A percentile compares a stretch with the other conserved stretches of the same genome.
These are phyloP conservation scores for Pinus tabuliformis DNA, from an alignment of 75 land plant species.

Conservation along the genomic window DNA sequence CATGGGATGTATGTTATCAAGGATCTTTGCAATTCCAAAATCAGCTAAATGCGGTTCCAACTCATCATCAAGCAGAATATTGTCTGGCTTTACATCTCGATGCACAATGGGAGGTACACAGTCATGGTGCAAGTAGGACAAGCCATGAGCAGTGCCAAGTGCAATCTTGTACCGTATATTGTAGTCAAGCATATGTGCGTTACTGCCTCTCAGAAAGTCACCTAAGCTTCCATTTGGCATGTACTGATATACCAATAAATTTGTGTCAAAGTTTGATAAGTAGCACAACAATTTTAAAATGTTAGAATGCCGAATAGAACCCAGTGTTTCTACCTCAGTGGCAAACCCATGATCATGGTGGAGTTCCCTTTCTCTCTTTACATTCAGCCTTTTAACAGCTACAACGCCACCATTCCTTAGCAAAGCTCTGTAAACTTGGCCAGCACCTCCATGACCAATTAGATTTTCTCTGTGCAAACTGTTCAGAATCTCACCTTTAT, in stretches of 20 bases:
- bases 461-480: conserved; percentile 28
- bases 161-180: conserved; percentile 15
- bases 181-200: conserved; percentile 19
- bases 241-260: conserved; percentile 36
- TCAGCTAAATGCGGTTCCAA: conserved; percentile 15
- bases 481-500: conserved; percentile 20
- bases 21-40: conserved; percentile 29
- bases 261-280: conserved; percentile 29
- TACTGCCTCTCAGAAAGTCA: conserved; percentile 21
- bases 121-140: conserved; percentile 33
- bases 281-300: conserved; percentile 32
- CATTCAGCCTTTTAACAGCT: conserved; percentile 40
- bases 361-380: neutral
- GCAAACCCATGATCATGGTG: conserved; percentile 8
- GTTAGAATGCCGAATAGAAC: conserved; percentile 28
- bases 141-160: conserved; percentile 24
- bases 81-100: conserved; percentile 27
- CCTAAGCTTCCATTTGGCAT: conserved; percentile 47
- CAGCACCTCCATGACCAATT: conserved; percentile 40
- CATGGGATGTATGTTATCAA: conserved; percentile 1
- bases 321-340: conserved; percentile 29
- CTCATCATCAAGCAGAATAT: conserved; percentile 21
- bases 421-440: conserved; percentile 34
- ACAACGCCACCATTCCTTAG: conserved; percentile 32
- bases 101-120: conserved; percentile 23